Percentiles rank a stretch among this genome's conserved stretches.
These are phyloP conservation scores for Helenozyma baotianmanensis DNA, from an alignment of 805 yeast species.

Conservation along the genomic window DNA sequence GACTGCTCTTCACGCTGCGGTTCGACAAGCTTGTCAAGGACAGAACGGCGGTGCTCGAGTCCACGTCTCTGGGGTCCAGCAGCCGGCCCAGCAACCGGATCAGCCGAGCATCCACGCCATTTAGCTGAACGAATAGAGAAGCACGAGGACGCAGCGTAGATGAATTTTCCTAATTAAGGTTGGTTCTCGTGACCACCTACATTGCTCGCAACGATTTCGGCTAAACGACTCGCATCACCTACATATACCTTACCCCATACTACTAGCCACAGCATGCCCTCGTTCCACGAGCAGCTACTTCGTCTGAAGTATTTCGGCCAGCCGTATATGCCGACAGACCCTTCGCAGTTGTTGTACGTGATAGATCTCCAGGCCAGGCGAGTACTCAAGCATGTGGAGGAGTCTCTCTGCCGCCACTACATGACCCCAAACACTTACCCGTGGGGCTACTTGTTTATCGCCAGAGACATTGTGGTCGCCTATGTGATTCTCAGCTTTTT, in stretches of 20 bases:
- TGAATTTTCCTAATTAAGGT: background rate
- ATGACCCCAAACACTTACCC: background rate
- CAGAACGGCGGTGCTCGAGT: conserved; percentile 27
- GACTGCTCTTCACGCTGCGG: conserved; percentile 24
- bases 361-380: conserved; percentile 3
- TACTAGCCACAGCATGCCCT: conserved; percentile 1
- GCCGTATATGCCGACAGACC: conserved; percentile 20
- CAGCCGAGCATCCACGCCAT: conserved; percentile 39
- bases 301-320: conserved; percentile 17
- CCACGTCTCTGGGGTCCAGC: conserved; percentile 23
- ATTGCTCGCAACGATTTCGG: background rate
- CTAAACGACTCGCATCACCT: too few relatives aligned
- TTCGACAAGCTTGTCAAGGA: conserved; percentile 33
- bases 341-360: conserved; percentile 11
- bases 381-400: background rate
- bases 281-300: conserved; percentile 2
- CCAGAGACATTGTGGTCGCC: conserved; percentile 21
- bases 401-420: too few relatives aligned
- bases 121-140: conserved; percentile 4
- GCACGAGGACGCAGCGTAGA: too few relatives aligned
- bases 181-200: background rate
- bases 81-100: conserved; percentile 32
- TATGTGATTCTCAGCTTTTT: conserved; percentile 13
- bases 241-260: too few relatives aligned
- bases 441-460: conserved; percentile 9